Percentiles rank a stretch among this genome's conserved stretches.
phyloP scores from a whole-genome alignment of 805 yeast genomes.

The Lipomyces spencermartinsiae region DNA sequence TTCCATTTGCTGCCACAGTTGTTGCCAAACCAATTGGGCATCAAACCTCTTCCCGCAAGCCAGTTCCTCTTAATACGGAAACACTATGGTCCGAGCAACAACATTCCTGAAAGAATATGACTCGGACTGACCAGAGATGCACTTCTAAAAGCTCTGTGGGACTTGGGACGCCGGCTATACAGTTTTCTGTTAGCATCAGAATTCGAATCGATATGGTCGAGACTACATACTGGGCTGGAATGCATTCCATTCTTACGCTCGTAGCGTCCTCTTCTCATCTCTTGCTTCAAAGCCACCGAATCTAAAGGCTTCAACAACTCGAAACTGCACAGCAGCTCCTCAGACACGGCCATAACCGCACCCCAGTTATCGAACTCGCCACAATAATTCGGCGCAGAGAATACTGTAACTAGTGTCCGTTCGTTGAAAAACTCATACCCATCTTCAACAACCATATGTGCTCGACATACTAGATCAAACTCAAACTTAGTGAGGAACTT shows the following conservation, averaged over 20 bases:
- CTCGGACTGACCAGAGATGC: not conserved
- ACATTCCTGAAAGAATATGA: not conserved
- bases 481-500: slow-evolving; percentile 75
- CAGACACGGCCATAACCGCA: slow-evolving; percentile 96
- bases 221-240: slow-evolving; percentile 36
- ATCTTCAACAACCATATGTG: slow-evolving; percentile 87
- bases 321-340: slow-evolving; percentile 89
- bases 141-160: slow-evolving; percentile 39
- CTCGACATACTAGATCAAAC: slow-evolving; percentile 81
- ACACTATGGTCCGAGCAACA: not conserved
- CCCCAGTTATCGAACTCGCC: slow-evolving; percentile 96
- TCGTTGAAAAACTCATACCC: slow-evolving; percentile 81
- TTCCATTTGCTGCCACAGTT: not conserved
- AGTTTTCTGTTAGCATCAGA: not conserved
- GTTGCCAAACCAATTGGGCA: not conserved
- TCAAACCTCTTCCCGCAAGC: not conserved
- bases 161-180: slow-evolving; percentile 39
- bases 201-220: slow-evolving; percentile 44
- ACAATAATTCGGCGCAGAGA: slow-evolving; percentile 77
- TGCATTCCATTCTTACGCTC: slow-evolving; percentile 68
- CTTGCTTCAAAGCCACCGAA: slow-evolving; percentile 89
- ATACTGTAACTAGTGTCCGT: slow-evolving; percentile 72
- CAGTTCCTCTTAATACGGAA: not conserved
- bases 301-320: slow-evolving; percentile 94
- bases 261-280: slow-evolving; percentile 72